phyloP scores from a whole-genome alignment of 2,329 filamentous ascomycete species.

The Fusarium sororula region DNA sequence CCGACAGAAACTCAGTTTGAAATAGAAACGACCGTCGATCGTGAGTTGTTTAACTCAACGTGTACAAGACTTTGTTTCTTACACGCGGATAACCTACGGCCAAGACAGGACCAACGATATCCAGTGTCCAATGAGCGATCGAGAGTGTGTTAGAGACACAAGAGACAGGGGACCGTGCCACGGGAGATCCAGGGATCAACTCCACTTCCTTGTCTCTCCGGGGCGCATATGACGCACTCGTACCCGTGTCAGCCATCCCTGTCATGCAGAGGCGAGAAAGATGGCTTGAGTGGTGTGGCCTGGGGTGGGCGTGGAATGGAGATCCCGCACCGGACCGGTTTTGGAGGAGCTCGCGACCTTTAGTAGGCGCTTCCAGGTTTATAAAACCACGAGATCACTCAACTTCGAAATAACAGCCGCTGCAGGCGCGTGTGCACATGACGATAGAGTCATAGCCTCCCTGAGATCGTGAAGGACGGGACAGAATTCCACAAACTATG shows the following conservation, averaged over 20 bases:
- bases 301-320: constrained; percentile 32
- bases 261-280: constrained; percentile 35
- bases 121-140: constrained; percentile 19
- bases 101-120: constrained; percentile 15
- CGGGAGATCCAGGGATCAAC: constrained; percentile 31
- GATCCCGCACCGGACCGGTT: constrained; percentile 38
- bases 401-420: constrained; percentile 29
- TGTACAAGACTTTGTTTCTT: constrained; percentile 30
- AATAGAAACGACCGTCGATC: constrained; percentile 35
- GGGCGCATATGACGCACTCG: constrained; percentile 44
- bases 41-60: constrained; percentile 18
- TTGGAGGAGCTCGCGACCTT: constrained; percentile 18
- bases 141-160: constrained; percentile 37
- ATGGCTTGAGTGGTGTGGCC: constrained; percentile 24
- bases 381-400: constrained; percentile 18
- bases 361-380: constrained; percentile 15
- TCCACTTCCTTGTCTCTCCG: constrained; percentile 34
- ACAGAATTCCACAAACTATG: background rate
- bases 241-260: constrained; percentile 38
- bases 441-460: background rate
- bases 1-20: constrained; percentile 11
- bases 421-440: constrained; percentile 20
- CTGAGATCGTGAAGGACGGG: background rate
- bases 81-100: constrained; percentile 9
- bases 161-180: constrained; percentile 32